Evolutionary conservation across 2,329 filamentous ascomycete genomes (phyloP).

Genomic region (Colletotrichum graminicola): DNA sequence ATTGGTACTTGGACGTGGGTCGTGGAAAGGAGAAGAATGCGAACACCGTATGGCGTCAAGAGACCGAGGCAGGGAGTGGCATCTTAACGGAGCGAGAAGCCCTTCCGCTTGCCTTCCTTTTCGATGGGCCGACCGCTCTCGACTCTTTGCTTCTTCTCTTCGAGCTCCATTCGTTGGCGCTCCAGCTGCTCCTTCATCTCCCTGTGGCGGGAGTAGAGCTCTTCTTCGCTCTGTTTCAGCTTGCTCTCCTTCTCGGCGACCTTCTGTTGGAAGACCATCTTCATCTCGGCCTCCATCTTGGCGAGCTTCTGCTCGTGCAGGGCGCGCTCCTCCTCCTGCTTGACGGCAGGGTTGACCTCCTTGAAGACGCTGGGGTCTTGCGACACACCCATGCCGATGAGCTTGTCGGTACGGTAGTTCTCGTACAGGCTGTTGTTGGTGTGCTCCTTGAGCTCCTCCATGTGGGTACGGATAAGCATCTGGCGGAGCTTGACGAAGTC

Average conservation of each 20-base stretch:
- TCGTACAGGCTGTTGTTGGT: conserved; percentile 99
- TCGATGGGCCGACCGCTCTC: conserved; percentile 96
- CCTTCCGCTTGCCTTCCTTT: conserved; percentile 99
- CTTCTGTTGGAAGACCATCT: conserved; percentile 99
- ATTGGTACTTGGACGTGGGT: conserved; percentile 69
- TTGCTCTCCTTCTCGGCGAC: conserved; percentile 99
- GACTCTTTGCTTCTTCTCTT: conserved; percentile 97
- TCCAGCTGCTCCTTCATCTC: conserved; percentile 99
- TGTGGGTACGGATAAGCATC: conserved; percentile 99
- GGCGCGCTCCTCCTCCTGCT: conserved; percentile 98
- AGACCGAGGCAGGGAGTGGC: conserved; percentile 19
- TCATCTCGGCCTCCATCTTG: conserved; percentile 99
- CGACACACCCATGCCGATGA: conserved; percentile 97
- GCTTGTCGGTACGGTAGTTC: conserved; percentile 99
- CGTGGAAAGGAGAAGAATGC: conserved; percentile 52
- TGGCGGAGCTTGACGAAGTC: conserved; percentile 99
- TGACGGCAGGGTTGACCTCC: conserved; percentile 99
- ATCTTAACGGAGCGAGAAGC: conserved; percentile 94
- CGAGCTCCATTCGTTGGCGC: conserved; percentile 91
- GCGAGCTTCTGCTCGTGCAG: conserved; percentile 99
- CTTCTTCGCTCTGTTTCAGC: conserved; percentile 98
- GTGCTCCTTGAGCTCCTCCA: conserved; percentile 99
- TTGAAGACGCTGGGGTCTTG: conserved; percentile 99
- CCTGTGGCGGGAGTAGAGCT: conserved; percentile 96
- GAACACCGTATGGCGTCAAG: conserved; percentile 30